Evolutionary conservation across 2,329 filamentous ascomycete species (phyloP), one percentile per base, ranked within the genome.

Genomic region (Clarireedia monteithiana): DNA sequence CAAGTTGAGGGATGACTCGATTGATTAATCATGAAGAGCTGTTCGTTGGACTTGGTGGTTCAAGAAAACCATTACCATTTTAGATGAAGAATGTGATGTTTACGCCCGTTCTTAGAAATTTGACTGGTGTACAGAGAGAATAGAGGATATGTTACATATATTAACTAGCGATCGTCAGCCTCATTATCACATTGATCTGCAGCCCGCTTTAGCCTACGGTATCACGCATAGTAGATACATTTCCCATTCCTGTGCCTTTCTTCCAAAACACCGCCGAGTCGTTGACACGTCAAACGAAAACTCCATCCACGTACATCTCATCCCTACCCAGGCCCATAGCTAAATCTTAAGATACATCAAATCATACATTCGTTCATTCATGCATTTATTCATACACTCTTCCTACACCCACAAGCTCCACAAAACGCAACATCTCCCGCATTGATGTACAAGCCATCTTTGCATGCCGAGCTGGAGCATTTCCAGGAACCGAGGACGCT

Each of bases 351-450:
- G 15, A 40, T 6, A 15, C 39, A 40, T 40, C 39, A 40, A 40
- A 15, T 40, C 39, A 15, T n/a, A 17, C 17, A 40, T 40, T 17
- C 2, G 15, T 2, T 40, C 39, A 53, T 20, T 1, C 45, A n/a
- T 20, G 20, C 20, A 38, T 38, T 17, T 2, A 40, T 2, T 40
- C 39, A 53, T 20, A 2, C 45, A n/a, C 14, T 12, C n/a, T 17
- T 54, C 15, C 38, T 62, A 34, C 17, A 48, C 51, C 84, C 84
- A 66, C 88, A 92, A 5, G 88, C 70, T 3, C 87, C 86, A 67
- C 88, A 92, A 0, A 83, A 68, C 6, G 83, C 85, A 60, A 77
- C 82, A 68, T 91, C 87, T 1, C 78, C 81, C 10, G 85, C 77
- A 65, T 91, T 92, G 52, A 84, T 66, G 67, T 89, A 92, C 20